A percentile compares a stretch with the other conserved stretches of the same genome.
These are phyloP conservation scores for Ceratobasidium sp. DNA, from an alignment of 1,284 basidiomycete species.

Conservation along the genomic window DNA sequence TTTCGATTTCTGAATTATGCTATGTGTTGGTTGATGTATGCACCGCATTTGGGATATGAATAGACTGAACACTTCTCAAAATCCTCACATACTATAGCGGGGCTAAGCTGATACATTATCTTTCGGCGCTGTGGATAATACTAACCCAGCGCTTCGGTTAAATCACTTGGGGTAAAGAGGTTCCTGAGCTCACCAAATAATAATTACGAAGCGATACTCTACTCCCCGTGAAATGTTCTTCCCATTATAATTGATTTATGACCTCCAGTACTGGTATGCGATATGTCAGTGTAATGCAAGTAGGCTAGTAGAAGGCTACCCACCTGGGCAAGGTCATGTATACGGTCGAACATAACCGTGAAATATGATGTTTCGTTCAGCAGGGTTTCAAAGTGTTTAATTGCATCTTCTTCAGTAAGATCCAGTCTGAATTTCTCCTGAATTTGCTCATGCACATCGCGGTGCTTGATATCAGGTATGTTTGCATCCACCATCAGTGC, in stretches of 20 bases:
- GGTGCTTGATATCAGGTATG: conserved; percentile 94
- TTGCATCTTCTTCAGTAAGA: conserved; percentile 92
- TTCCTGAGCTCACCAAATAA: too few species aligned
- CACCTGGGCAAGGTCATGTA: conserved; percentile 79
- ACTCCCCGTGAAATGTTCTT: too few species aligned
- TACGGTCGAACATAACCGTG: conserved; percentile 88
- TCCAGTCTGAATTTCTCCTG: conserved; percentile 97
- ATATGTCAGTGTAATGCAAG: conserved; percentile 1
- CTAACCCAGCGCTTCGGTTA: too few species aligned
- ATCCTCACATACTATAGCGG: too few species aligned
- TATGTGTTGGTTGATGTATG: too few species aligned
- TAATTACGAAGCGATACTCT: too few species aligned
- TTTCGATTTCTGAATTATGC: too few species aligned
- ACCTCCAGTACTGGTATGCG: conserved; percentile 28
- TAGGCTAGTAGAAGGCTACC: not conserved
- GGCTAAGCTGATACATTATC: too few species aligned
- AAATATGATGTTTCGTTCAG: conserved; percentile 95
- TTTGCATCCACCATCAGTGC: conserved; percentile 98
- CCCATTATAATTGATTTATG: not conserved
- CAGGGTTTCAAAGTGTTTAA: conserved; percentile 92
- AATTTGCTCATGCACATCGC: conserved; percentile 83
- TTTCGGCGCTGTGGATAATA: too few species aligned
- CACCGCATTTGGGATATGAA: too few species aligned
- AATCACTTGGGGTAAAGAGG: too few species aligned
- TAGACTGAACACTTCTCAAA: too few species aligned